A percentile compares a stretch with the other conserved stretches of the same genome.
Conservation (phyloP, 306 rosid genomes). For the Inga oerstediana region DNA sequence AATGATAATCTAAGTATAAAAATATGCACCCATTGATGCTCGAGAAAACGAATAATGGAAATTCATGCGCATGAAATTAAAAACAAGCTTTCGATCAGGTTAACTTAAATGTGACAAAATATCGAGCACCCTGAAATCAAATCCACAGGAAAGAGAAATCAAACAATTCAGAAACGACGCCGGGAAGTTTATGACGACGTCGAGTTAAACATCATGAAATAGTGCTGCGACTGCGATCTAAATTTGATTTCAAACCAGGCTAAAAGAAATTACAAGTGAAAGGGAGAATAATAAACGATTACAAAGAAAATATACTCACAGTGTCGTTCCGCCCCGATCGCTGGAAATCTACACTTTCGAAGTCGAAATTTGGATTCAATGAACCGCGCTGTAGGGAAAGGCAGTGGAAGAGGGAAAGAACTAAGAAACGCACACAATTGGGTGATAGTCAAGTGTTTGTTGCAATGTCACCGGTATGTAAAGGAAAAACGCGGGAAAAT, state of each 20-base stretch:
- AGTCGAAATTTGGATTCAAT: background rate
- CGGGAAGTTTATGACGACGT: background rate
- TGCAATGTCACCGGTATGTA: background rate
- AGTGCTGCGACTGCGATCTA: background rate
- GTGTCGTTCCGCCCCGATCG: background rate
- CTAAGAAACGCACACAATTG: constrained; percentile 6
- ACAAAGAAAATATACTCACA: constrained; percentile 21
- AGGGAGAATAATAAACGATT: constrained; percentile 12
- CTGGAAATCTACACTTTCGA: constrained; percentile 13
- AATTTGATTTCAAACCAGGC: constrained; percentile 6
- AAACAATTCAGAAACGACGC: constrained; percentile 4
- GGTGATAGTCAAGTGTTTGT: background rate
- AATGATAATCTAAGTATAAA: constrained; percentile 13
- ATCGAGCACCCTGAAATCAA: constrained; percentile 4
- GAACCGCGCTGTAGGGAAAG: background rate
- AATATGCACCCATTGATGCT: background rate
- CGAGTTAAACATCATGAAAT: background rate
- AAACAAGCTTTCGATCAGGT: background rate
- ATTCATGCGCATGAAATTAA: background rate
- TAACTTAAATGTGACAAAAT: constrained; percentile 2
- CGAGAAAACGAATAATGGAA: constrained; percentile 5
- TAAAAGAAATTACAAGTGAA: background rate
- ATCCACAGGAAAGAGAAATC: constrained; percentile 22
- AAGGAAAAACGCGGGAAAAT: constrained; percentile 44
- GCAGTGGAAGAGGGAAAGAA: background rate